Evolutionary conservation across 176 grass and related monocot genomes (phyloP).

Genomic region (Juncus effusus): DNA sequence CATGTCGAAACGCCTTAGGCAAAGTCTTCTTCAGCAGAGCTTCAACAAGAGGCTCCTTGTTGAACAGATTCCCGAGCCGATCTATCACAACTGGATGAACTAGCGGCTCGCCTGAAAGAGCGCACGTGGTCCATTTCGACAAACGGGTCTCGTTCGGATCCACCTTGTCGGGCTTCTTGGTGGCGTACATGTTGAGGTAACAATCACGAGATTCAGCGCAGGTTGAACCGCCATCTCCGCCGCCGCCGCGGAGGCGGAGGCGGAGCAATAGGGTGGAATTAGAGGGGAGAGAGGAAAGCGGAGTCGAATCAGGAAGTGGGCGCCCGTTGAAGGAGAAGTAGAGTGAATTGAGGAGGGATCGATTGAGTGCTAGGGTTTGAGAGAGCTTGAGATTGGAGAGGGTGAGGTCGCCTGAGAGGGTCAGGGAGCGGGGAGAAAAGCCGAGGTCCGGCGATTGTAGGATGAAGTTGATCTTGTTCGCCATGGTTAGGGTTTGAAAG

Average conservation of each 20-base stretch:
- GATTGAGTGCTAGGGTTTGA: conserved; percentile 31
- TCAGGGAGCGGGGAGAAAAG: conserved; percentile 28
- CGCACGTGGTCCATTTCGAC: conserved; percentile 85
- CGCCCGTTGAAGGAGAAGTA: conserved; percentile 65
- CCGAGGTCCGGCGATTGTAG: conserved; percentile 43
- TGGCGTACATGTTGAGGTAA: conserved; percentile 96
- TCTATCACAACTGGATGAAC: conserved; percentile 56
- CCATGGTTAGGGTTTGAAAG: conserved; percentile 38
- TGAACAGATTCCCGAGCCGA: conserved; percentile 79
- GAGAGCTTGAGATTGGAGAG: conserved; percentile 47
- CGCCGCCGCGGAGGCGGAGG: conserved; percentile 62
- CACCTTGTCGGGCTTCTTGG: conserved; percentile 94
- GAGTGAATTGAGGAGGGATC: conserved; percentile 31
- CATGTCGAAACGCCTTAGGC: conserved; percentile 63
- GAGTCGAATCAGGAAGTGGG: conserved; percentile 26
- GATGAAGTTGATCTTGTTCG: conserved; percentile 8
- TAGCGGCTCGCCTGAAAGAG: conserved; percentile 76
- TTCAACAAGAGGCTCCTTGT: conserved; percentile 97
- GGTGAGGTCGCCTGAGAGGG: conserved; percentile 28
- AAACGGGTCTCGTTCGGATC: conserved; percentile 90
- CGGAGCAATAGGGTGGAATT: conserved; percentile 40
- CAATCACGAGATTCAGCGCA: conserved; percentile 97
- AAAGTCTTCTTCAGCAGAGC: conserved; percentile 77
- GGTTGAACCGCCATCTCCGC: conserved; percentile 90
- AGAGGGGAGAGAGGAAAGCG: conserved; percentile 27